These are phyloP conservation scores for Alternaria sp. DNA, from an alignment of 2,329 filamentous ascomycete genomes.

Conservation along the genomic window DNA sequence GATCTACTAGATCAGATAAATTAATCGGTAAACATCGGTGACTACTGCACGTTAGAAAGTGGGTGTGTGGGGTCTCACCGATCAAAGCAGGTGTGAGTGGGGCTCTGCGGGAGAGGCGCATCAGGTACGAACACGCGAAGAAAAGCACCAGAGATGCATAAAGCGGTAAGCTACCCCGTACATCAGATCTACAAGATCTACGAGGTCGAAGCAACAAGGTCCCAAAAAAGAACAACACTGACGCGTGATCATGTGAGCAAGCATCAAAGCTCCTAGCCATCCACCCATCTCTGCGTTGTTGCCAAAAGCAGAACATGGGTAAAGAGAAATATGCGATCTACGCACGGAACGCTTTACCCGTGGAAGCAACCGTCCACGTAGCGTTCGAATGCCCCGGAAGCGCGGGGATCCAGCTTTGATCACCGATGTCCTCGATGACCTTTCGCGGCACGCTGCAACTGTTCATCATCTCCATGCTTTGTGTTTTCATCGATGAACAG, in stretches of 20 bases:
- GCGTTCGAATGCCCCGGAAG: conserved; percentile 8
- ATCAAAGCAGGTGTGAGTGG: not conserved
- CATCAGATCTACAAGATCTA: not conserved
- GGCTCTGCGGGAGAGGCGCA: not conserved
- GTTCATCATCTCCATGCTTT: conserved; percentile 55
- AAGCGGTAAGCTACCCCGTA: not conserved
- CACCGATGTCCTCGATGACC: conserved; percentile 58
- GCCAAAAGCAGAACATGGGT: not conserved
- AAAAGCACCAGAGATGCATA: not conserved
- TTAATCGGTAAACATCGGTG: not conserved
- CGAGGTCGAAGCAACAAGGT: not conserved
- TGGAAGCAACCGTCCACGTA: not conserved
- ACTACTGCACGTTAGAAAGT: not conserved
- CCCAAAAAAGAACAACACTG: not conserved
- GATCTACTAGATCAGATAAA: not conserved
- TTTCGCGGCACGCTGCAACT: conserved; percentile 55
- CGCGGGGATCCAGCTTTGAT: conserved; percentile 17
- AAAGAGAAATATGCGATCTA: not conserved
- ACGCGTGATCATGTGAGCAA: not conserved
- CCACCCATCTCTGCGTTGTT: not conserved
- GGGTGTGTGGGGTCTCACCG: not conserved
- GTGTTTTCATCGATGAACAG: conserved; percentile 53
- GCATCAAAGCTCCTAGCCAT: not conserved
- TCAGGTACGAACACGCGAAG: not conserved
- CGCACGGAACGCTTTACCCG: not conserved